Base-by-base conservation (phyloP, 768 basidiomycete genomes). In the Xerocomus brunneocitrinus region DNA sequence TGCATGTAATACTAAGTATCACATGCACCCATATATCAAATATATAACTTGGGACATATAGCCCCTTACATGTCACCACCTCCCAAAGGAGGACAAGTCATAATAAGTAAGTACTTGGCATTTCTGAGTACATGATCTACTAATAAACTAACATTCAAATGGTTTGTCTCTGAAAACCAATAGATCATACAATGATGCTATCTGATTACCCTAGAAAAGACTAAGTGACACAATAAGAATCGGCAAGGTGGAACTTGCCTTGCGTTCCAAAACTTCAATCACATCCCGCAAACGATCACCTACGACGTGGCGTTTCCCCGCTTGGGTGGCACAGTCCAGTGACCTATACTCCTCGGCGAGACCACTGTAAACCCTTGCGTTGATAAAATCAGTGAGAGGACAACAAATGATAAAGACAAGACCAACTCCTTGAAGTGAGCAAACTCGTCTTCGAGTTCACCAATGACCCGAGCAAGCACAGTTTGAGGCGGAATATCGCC, bases 381-480 rank as follows among this genome's bases (percentile, higher is more conserved):
- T 38, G 16, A 52, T 2, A 5, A 2, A 16, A 34, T 69, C 27
- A 67, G 59, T 3, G 3, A 10, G 39, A 49, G n/a, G 1, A n/a
- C 10, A 5, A 36, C 19, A 42, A 10, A 22, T 28, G n/a, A 16
- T 6, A 22, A 25, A 13, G 9, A 5, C 13, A 16, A 39, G 40
- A 74, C 84, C 28, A 59, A 98, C 97, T 87, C 84, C 72, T 92
- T 97, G 69, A 95, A 95, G 71, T 93, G 91, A 34, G 82, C 82
- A 64, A 98, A 98, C 65, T 99, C 95, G 56, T 93, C 93, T 66
- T 98, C 95, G 8, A 99, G 75, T 69, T 95, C 92, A 55, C 87
- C 68, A 30, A 98, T 73, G 10, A 97, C 91, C 4, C 89, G 76
- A 28, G 84, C 79, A 4, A 97, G 79, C 12, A 95, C 82, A 1